A percentile compares a stretch with the other conserved stretches of the same genome.
Conservation (phyloP, 441 rosid species). For the Populus hybrid region DNA sequence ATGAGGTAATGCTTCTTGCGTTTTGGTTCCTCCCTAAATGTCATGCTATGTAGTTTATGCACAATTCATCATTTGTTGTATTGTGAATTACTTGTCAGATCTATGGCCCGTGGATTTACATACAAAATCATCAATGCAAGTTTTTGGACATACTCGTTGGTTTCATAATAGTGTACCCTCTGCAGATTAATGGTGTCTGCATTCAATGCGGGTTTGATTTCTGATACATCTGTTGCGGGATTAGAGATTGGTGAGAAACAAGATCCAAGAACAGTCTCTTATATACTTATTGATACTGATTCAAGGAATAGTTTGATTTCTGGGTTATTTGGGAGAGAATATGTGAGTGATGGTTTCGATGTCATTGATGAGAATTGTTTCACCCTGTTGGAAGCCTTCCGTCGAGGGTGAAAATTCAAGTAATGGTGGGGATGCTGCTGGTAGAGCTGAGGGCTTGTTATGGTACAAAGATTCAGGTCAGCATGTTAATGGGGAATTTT, state of each 20-base stretch:
- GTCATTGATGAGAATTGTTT: constrained; percentile 60
- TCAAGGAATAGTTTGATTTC: constrained; percentile 51
- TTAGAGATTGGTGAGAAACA: constrained; percentile 42
- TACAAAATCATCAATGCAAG: not conserved
- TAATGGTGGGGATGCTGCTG: constrained; percentile 45
- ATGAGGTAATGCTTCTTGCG: not conserved
- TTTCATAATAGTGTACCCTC: not conserved
- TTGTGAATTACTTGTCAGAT: not conserved
- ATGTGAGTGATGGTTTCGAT: constrained; percentile 85
- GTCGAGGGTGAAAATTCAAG: constrained; percentile 63
- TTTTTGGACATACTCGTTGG: not conserved
- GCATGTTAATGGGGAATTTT: constrained; percentile 72
- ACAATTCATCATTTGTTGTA: not conserved
- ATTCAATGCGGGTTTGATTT: constrained; percentile 51
- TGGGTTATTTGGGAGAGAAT: constrained; percentile 66
- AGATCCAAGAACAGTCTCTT: constrained; percentile 34
- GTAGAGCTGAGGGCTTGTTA: constrained; percentile 66
- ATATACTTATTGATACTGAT: constrained; percentile 32
- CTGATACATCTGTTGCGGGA: constrained; percentile 42
- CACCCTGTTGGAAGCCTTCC: constrained; percentile 88
- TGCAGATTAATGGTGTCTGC: constrained; percentile 86
- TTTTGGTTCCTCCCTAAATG: constrained; percentile 6
- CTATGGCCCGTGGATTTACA: not conserved
- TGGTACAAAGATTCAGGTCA: constrained; percentile 84
- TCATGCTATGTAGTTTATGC: not conserved